Conservation (phyloP, 2,329 filamentous ascomycete species). For the Penicillium expansum region DNA sequence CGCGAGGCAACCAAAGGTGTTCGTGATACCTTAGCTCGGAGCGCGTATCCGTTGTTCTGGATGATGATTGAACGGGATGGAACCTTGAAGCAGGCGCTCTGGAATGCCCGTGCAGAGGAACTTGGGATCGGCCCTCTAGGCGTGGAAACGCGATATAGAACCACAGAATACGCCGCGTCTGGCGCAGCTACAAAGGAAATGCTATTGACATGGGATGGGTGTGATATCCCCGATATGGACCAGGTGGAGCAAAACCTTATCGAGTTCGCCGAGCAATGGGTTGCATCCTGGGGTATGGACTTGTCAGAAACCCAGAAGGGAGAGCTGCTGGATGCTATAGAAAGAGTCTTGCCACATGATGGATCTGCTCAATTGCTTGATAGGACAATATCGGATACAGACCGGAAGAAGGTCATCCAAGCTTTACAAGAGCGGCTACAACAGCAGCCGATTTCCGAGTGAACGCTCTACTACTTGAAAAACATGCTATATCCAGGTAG, state of each 20-base stretch:
- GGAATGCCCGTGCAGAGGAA: conserved; percentile 43
- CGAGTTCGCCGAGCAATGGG: conserved; percentile 28
- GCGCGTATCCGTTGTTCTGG: conserved; percentile 69
- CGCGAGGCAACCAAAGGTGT: conserved; percentile 74
- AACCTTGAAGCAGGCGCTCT: conserved; percentile 43
- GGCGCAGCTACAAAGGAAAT: conserved; percentile 25
- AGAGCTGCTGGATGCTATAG: conserved; percentile 30
- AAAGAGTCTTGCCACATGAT: conserved; percentile 29
- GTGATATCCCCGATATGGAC: conserved; percentile 35
- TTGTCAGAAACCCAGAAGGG: conserved; percentile 17
- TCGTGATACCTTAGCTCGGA: conserved; percentile 66
- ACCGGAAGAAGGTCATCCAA: conserved; percentile 22
- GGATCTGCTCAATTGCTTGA: conserved; percentile 1
- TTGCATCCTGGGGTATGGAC: conserved; percentile 27
- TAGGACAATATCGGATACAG: conserved; percentile 20
- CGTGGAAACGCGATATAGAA: conserved; percentile 38
- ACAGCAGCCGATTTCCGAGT: not conserved
- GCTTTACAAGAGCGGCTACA: conserved; percentile 11
- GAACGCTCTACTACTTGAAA: not conserved
- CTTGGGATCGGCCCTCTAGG: conserved; percentile 40
- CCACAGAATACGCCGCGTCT: conserved; percentile 12
- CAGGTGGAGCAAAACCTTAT: conserved; percentile 28
- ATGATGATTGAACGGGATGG: conserved; percentile 43
- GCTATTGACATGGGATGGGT: conserved; percentile 38
- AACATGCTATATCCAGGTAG: not conserved